Base-by-base conservation (phyloP, 495 filamentous ascomycete species). In the Talaromyces nanjingensis region DNA sequence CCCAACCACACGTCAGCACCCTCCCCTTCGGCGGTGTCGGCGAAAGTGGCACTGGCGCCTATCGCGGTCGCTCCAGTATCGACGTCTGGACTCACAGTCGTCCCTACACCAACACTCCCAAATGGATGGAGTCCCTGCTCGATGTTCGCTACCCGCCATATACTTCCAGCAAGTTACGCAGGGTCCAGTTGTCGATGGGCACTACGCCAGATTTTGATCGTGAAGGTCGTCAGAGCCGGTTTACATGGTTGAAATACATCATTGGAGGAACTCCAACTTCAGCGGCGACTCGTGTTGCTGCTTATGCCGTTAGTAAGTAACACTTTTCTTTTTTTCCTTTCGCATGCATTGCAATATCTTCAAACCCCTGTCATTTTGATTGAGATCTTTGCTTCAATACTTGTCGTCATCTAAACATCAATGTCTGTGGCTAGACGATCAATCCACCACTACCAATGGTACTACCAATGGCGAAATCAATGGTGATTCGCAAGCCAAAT, bases 11-110 rank as follows among this genome's bases (percentile, higher is more conserved):
- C 77, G 85, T 96, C 66, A 84, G 87, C 22, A 91, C 87, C 8
- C 77, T 96, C 4, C 80, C 91, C 59, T 97, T 98, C 71, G 94
- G 94, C 65, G 93, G 93, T 69, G 89, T 98, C 33, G 94, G 94
- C 63, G 85, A 91, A 67, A 90, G 86, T 64, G 93, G 94, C 63
- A 81, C 83, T 68, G 94, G 94, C 60, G 80, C 86, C 9, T 97
- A 97, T 79, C 86, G 90, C 68, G 94, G 94, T 64, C 85, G 85
- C 72, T 81, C 89, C 56, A 88, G 85, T 58, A 96, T 96, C 77
- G 92, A 97, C 67, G 82, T 81, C 72, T 98, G 96, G 79, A 87
- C 77, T 37, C 90, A 97, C 77, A 82, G 86, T 24, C 87, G 93
- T 60, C 84, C 85, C 64, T 78, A 96, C 63, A 88, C 87, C 58